phyloP scores from a whole-genome alignment of 352 stramenopile species.

The Saprolegnia diclina region DNA sequence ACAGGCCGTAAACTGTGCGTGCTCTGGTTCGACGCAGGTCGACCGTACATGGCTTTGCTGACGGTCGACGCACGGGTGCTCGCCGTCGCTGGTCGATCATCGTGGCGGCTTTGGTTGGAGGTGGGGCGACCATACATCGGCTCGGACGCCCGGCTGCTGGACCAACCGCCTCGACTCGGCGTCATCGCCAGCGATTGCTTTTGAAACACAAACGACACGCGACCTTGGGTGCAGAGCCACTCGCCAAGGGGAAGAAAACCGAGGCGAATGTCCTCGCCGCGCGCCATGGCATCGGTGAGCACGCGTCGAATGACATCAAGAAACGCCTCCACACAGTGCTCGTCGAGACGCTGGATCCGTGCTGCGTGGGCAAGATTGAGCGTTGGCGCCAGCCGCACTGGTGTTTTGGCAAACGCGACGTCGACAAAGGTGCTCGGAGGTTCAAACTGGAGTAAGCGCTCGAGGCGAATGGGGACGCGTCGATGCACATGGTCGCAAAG shows the following conservation, averaged over 20 bases:
- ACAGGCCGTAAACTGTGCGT: background rate
- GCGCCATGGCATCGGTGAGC: background rate
- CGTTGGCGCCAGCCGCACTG: background rate
- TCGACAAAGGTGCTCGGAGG: constrained; percentile 2
- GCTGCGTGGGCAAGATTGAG: constrained; percentile 12
- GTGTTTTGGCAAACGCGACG: background rate
- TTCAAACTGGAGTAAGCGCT: constrained; percentile 4
- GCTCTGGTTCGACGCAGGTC: background rate
- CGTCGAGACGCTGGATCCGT: background rate
- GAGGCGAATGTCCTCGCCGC: constrained; percentile 28
- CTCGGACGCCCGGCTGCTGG: background rate
- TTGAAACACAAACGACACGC: constrained; percentile 37
- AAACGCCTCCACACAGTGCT: background rate
- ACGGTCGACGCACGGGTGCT: background rate
- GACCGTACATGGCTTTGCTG: background rate
- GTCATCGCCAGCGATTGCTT: constrained; percentile 4
- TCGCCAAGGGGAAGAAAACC: constrained; percentile 47
- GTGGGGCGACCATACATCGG: background rate
- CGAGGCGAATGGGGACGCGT: constrained; percentile 5
- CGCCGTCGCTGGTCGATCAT: background rate
- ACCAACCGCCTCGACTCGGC: background rate
- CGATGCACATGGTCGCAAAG: background rate
- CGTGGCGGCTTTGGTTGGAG: background rate
- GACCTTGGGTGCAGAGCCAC: constrained; percentile 39
- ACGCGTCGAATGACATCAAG: background rate